Evolutionary conservation across 2,329 filamentous ascomycete species (phyloP), one percentile per base, ranked within the genome.

Genomic region (Stagonosporopsis tanaceti): DNA sequence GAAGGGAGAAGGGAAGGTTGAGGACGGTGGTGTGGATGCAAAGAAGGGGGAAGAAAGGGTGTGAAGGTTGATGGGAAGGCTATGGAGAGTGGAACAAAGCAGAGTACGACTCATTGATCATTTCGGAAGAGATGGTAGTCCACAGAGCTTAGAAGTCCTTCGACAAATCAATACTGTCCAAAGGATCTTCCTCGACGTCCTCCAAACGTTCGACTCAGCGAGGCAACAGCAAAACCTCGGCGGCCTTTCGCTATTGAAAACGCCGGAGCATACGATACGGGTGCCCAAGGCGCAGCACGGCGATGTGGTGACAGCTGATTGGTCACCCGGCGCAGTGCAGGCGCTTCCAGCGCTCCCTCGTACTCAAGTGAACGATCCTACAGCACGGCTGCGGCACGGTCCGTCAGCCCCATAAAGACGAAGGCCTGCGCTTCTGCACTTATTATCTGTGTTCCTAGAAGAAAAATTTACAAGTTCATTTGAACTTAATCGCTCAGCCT

Each of bases 261-360:
- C 7, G 8, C 6, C 25, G 25, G 25, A 27, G 4, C 25, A 7
- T 9, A 32, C 8, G 7, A 11, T 17, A 37, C 28, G 30, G 22
- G 30, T 35, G 42, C n/a, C 40, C 11, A 47, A 34, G 35, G 42
- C 41, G 24, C 37, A 11, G 45, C 24, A 4, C 17, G 6, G 46
- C 22, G 32, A 50, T 45, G 46, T 55, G 52, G 30, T 50, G 38
- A 14, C 17, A 32, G 32, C 39, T 50, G 25, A 45, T 55, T 55
- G 45, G 45, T 25, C 32, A 32, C 38, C 25, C 41, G 30, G 5
- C 2, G 8, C 11, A 3, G 4, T 6, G 14, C 17, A 17, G 22
- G 50, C 35, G 17, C 30, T 27, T 27, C 30, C 30, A 32, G 30
- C 30, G 12, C 41, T 34, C 44, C 15, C 17, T 37, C 34, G 15